Base-by-base conservation (phyloP, 2,329 filamentous ascomycete genomes). In the Fusarium lateritium region DNA sequence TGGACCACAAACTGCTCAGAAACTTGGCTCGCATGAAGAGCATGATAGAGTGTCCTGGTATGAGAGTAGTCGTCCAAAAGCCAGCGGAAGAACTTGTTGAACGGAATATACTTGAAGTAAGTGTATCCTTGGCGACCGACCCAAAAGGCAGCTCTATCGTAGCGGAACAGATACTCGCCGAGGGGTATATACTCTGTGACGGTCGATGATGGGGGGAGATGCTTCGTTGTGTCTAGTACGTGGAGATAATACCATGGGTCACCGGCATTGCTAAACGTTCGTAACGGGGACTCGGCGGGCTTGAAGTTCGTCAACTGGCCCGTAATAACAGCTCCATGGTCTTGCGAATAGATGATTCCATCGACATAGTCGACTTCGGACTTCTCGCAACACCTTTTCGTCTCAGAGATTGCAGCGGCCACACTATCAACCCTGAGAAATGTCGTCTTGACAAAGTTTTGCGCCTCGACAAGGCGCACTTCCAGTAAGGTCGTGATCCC, bases 191-290 rank as follows among this genome's bases (percentile, higher is more conserved):
- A 73, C 10, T 77, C 72, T 1, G 54, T 64, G 8, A 69, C 14
- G 2, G 34, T 42, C 5, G 38, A 67, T 0, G 28, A 60, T 0
- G 45, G 13, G 11, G 24, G 13, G 1, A 62, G 38, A 2, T 22
- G 0, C 1, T 49, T 28, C 0, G 73, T 74, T 17, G 43, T 63
- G 0, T 82, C 77, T 56, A 87, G 76, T 2, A 85, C 88, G 62
- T 91, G 88, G 4, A 91, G 79, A 63, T 91, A 91, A 72, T 88
- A 90, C 89, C 89, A 92, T 0, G 88, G 86, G 71, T 92, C 89
- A 17, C 75, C 76, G 1, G 85, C 77, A 15, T 83, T 78, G 43
- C 83, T 85, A 75, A 90, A 91, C 0, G 73, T 77, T 53, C 77
- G 79, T 1, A 50, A 7, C 1, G 42, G 28, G 1, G 6, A 43